Evolutionary conservation across 2,329 filamentous ascomycete genomes (phyloP).

Genomic region (Akanthomyces muscarius): DNA sequence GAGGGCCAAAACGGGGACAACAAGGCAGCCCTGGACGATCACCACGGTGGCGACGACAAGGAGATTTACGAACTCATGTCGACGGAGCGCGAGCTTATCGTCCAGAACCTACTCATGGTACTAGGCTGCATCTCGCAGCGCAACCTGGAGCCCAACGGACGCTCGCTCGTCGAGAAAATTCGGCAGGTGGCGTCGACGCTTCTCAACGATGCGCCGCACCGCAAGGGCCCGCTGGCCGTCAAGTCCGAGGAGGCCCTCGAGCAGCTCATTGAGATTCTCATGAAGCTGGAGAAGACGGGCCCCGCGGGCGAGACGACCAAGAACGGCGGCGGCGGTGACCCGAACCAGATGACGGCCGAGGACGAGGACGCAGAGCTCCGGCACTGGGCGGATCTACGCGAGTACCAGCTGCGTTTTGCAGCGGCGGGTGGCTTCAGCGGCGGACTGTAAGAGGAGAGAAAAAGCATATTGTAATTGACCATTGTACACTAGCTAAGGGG

Average conservation of each 20-base stretch:
- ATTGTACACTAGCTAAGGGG: background rate
- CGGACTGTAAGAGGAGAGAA: background rate
- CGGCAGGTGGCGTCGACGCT: constrained; percentile 79
- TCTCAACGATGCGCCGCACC: constrained; percentile 54
- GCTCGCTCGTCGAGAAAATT: constrained; percentile 74
- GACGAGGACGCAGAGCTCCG: constrained; percentile 73
- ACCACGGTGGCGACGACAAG: constrained; percentile 39
- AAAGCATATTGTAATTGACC: no score
- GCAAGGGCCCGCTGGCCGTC: constrained; percentile 47
- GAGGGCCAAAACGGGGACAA: constrained; percentile 35
- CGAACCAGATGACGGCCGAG: constrained; percentile 43
- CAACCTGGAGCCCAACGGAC: constrained; percentile 72
- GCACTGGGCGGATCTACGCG: constrained; percentile 73
- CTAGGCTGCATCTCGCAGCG: constrained; percentile 75
- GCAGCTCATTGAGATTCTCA: constrained; percentile 69
- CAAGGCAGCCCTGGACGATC: constrained; percentile 26
- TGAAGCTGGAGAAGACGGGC: constrained; percentile 66
- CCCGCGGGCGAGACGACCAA: constrained; percentile 28
- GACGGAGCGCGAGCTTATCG: constrained; percentile 74
- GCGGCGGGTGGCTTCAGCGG: constrained; percentile 1
- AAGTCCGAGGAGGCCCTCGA: constrained; percentile 67
- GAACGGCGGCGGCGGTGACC: constrained; percentile 23
- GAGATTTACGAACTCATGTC: constrained; percentile 62
- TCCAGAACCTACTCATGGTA: constrained; percentile 72
- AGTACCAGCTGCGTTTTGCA: constrained; percentile 71